A percentile compares a stretch with the other conserved stretches of the same genome.
phyloP scores from a whole-genome alignment of 2,329 filamentous ascomycete species.

The Ophiostoma sp. region DNA sequence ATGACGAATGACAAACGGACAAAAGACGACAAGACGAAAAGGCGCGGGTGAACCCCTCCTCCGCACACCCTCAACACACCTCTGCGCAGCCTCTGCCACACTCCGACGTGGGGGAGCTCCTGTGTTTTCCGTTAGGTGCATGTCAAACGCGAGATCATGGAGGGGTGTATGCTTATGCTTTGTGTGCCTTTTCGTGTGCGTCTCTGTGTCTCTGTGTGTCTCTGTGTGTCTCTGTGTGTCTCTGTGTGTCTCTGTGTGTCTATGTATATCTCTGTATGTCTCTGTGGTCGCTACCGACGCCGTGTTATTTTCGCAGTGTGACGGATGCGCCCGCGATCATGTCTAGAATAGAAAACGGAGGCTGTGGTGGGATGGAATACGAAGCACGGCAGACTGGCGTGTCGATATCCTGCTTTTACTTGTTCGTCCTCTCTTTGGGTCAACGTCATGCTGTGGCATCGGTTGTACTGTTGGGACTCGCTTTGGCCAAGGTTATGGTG shows the following conservation, averaged over 20 bases:
- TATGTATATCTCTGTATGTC: not conserved
- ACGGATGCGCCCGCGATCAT: not conserved
- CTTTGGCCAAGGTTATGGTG: no score
- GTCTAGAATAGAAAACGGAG: not conserved
- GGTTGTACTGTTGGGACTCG: not conserved
- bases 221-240: not conserved
- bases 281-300: not conserved
- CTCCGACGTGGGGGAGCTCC: constrained; percentile 11
- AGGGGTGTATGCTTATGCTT: constrained; percentile 7
- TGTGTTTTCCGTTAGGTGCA: not conserved
- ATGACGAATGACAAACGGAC: no score
- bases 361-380: not conserved
- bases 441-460: constrained; percentile 1
- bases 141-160: constrained; percentile 8
- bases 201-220: not conserved
- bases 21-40: no score
- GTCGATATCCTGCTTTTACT: not conserved
- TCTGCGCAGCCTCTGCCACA: no score
- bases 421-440: not conserved
- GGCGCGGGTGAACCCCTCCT: not conserved
- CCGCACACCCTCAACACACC: not conserved
- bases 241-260: not conserved
- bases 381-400: not conserved
- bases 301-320: constrained; percentile 1
- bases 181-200: not conserved